Base-by-base conservation (phyloP, 75 land plant genomes). In the Gnetum montanum region DNA sequence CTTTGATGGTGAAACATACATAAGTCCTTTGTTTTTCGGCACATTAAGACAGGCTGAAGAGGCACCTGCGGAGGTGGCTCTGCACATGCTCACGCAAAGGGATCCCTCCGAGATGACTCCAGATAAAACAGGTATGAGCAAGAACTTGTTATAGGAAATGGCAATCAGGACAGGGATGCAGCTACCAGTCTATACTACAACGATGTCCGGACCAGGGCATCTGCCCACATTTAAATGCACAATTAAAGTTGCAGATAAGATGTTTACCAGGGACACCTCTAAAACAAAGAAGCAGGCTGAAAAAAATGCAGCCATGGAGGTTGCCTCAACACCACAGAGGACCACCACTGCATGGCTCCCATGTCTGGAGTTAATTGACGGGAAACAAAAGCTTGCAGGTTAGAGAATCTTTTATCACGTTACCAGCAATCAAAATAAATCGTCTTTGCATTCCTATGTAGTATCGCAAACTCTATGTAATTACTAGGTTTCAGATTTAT, bases 261-360 rank as follows among this genome's bases (percentile, higher is more conserved):
- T 43, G 26, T 75, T 71, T 22, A 43, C 45, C 0, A 76, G 78
- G 4, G 78, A 71, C 18, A 58, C 63, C 55, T 63, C 64, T 40
- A 75, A 71, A 44, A 71, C 76, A 1, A 75, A 71, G 69, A 75
- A 75, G 29, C 75, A 75, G 40, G 78, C 75, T 24, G 60, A 75
- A 41, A 71, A 75, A 47, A 75, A 75, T 65, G 78, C 78, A 35
- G 75, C 75, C 10, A 71, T 75, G 75, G 64, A n/a, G n/a, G n/a
- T n/a, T n/a, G n/a, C n/a, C n/a, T n/a, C n/a, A n/a, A n/a, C n/a
- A n/a, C n/a, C n/a, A n/a, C n/a, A n/a, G n/a, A n/a, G n/a, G n/a
- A n/a, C n/a, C n/a, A n/a, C n/a, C n/a, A n/a, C n/a, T n/a, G n/a
- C n/a, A n/a, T n/a, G n/a, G n/a, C n/a, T n/a, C n/a, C n/a, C n/a